Percentiles rank a stretch among this genome's conserved stretches.
Conservation (phyloP, 768 basidiomycete genomes). For the Brasilioporus rufonigricans region DNA sequence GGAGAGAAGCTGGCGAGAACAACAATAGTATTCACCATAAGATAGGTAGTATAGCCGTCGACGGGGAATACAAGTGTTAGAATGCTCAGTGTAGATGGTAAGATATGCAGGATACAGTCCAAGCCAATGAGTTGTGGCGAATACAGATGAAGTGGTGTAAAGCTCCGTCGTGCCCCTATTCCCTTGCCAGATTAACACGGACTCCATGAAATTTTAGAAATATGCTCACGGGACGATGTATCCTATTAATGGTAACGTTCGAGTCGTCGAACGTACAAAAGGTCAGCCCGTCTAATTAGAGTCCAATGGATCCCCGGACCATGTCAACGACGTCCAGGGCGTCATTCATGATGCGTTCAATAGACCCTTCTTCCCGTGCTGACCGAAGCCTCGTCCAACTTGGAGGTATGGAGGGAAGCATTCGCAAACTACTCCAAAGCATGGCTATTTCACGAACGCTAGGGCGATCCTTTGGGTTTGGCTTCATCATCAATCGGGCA, state of each 20-base stretch:
- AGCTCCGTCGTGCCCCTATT: no score
- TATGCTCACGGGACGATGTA: not conserved
- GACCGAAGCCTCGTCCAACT: slow-evolving; percentile 10
- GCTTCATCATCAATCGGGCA: slow-evolving; percentile 2
- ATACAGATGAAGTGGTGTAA: no score
- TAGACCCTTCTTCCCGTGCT: slow-evolving; percentile 6
- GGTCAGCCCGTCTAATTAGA: not conserved
- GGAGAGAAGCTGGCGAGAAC: not conserved
- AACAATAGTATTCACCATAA: not conserved
- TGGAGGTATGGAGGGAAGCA: not conserved
- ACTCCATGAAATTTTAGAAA: no score
- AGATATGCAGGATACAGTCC: not conserved
- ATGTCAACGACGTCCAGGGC: slow-evolving; percentile 11
- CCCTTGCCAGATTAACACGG: no score
- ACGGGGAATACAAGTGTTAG: no score
- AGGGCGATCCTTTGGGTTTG: slow-evolving; percentile 4
- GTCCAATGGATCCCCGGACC: slow-evolving; percentile 8
- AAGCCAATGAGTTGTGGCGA: no score
- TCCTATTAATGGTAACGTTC: not conserved
- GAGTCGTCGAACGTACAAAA: not conserved
- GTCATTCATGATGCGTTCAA: slow-evolving; percentile 15
- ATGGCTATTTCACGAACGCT: not conserved
- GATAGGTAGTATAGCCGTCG: not conserved
- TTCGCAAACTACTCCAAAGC: slow-evolving; percentile 10
- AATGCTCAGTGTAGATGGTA: not conserved